These are phyloP conservation scores for Coelastrella sp. DNA, from an alignment of 139 green algal species.

Conservation along the genomic window DNA sequence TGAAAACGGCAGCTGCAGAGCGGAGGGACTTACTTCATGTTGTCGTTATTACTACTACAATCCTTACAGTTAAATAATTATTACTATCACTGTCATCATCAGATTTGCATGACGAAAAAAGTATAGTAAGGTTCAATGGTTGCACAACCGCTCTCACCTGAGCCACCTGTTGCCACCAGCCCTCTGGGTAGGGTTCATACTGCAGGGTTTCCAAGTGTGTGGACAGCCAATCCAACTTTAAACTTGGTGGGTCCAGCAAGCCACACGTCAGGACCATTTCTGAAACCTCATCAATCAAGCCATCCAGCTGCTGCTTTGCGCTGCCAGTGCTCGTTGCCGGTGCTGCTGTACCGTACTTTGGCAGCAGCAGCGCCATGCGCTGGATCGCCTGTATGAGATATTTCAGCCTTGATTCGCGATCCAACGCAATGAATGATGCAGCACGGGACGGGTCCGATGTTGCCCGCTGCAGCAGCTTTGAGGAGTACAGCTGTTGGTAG, in stretches of 20 bases:
- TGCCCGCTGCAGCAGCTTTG: background rate
- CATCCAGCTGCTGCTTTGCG: slow-evolving; percentile 18
- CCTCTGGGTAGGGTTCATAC: slow-evolving; percentile 11
- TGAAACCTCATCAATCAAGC: background rate
- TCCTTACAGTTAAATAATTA: too few relatives aligned
- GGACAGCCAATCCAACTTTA: slow-evolving; percentile 1
- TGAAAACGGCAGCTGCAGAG: too few relatives aligned
- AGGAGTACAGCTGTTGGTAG: slow-evolving; percentile 5
- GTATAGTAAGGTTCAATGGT: background rate
- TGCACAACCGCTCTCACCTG: background rate
- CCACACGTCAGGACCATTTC: background rate
- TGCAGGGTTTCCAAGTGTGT: background rate
- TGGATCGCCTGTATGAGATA: background rate
- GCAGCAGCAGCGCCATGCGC: slow-evolving; percentile 27
- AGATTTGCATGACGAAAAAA: background rate
- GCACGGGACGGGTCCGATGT: background rate
- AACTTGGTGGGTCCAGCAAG: background rate
- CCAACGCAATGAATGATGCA: background rate
- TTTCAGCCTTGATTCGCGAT: background rate
- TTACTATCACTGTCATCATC: background rate
- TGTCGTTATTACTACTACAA: too few relatives aligned
- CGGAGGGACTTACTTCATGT: too few relatives aligned
- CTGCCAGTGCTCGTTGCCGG: slow-evolving; percentile 9
- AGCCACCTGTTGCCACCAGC: slow-evolving; percentile 13
- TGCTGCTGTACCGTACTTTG: background rate